Evolutionary conservation across 345 rosid genomes (phyloP).

Genomic region (Excoecaria cochinchinensis): DNA sequence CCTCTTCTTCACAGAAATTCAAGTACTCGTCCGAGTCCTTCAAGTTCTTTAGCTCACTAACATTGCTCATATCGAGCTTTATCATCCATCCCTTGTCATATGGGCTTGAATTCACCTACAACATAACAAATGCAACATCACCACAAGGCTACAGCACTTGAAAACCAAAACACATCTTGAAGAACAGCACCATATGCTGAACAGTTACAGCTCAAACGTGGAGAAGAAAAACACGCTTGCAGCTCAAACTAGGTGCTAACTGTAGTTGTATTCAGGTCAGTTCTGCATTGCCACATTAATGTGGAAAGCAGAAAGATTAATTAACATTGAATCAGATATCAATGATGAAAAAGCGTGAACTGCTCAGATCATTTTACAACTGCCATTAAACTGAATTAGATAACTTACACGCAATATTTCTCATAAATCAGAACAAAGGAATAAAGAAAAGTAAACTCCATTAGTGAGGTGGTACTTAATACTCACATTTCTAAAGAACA

Average conservation of each 20-base stretch:
- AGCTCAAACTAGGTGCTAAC: no score
- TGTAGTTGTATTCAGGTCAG: neutral
- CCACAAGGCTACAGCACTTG: neutral
- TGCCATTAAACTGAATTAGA: neutral
- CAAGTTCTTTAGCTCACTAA: slow-evolving; percentile 58
- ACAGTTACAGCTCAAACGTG: no score
- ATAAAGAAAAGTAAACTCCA: neutral
- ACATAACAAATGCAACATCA: neutral
- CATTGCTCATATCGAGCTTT: slow-evolving; percentile 62
- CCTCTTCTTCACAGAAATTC: slow-evolving; percentile 96
- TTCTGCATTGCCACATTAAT: neutral
- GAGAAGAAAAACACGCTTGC: no score
- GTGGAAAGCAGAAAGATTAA: neutral
- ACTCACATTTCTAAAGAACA: neutral
- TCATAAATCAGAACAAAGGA: neutral
- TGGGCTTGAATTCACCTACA: slow-evolving; percentile 80
- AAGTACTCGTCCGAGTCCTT: slow-evolving; percentile 76
- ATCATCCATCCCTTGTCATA: slow-evolving; percentile 85
- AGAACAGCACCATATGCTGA: neutral
- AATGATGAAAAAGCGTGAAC: neutral
- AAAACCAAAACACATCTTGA: neutral
- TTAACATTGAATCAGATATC: neutral
- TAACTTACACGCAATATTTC: neutral
- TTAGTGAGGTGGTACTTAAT: neutral
- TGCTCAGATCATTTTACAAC: neutral